Percentiles rank a stretch among this genome's conserved stretches.
These are phyloP conservation scores for Pyrenopolyporus hunteri DNA, from an alignment of 495 filamentous ascomycete species.

Conservation along the genomic window DNA sequence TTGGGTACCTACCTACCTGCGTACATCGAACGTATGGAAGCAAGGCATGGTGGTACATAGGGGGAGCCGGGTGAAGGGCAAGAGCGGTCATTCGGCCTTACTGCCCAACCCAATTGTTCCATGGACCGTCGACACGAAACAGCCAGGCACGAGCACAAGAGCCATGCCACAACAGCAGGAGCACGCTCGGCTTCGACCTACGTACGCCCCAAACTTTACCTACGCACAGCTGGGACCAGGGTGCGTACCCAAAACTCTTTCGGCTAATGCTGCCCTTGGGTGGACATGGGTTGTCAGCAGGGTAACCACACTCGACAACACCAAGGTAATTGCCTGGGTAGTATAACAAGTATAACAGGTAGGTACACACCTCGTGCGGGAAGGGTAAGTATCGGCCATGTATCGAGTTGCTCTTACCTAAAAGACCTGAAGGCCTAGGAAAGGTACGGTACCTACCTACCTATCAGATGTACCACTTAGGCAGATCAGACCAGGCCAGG, in stretches of 20 bases:
- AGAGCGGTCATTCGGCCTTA: conserved; percentile 21
- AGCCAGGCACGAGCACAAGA: not conserved
- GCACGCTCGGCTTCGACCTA: not conserved
- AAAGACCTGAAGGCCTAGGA: too few species aligned
- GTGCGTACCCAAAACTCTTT: not conserved
- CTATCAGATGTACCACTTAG: too few species aligned
- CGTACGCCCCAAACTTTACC: not conserved
- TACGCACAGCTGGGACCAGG: not conserved
- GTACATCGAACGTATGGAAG: not conserved
- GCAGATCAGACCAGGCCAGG: too few species aligned
- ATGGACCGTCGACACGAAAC: not conserved
- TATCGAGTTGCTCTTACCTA: not conserved
- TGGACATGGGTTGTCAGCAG: not conserved
- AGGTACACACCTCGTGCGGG: not conserved
- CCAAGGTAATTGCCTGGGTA: not conserved
- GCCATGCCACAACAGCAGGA: not conserved
- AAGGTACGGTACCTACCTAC: not conserved
- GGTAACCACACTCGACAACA: not conserved
- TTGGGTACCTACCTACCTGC: not conserved
- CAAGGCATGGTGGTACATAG: not conserved
- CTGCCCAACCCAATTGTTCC: conserved; percentile 25
- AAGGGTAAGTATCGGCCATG: not conserved
- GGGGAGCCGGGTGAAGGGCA: conserved; percentile 1
- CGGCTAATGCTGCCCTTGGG: conserved; percentile 1
- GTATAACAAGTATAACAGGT: too few species aligned